phyloP scores from a whole-genome alignment of 192 early-diverging fungal species.

The Pilaira anomala region DNA sequence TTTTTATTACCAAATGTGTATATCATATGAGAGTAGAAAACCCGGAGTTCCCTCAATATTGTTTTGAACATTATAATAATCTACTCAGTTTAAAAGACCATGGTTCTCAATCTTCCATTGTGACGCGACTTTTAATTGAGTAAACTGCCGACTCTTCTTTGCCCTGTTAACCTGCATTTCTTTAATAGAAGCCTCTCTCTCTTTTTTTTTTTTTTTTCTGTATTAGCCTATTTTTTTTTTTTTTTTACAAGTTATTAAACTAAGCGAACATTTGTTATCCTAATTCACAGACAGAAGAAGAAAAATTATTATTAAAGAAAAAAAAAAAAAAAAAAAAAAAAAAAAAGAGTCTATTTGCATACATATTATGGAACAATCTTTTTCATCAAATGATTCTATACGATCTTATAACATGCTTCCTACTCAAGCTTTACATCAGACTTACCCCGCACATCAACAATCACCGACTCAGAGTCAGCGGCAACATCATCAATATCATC shows the following conservation, averaged over 20 bases:
- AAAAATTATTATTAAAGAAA: not conserved
- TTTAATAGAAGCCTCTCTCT: no score
- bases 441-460: constrained; percentile 7
- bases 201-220: no score
- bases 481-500: constrained; percentile 2
- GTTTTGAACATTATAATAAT: no score
- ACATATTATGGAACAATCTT: constrained; percentile 5
- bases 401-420: constrained; percentile 4
- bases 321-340: not conserved
- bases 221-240: no score
- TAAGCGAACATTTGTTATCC: no score
- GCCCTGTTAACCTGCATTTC: no score
- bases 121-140: constrained; percentile 16
- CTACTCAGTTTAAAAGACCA: constrained; percentile 4
- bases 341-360: not conserved
- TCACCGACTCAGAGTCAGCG: constrained; percentile 16
- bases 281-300: not conserved
- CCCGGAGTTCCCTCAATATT: no score
- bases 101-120: constrained; percentile 15
- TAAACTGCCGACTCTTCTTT: not conserved
- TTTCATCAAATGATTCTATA: not conserved
- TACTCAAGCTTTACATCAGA: constrained; percentile 6
- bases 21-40: no score
- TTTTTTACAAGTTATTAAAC: no score
- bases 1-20: not conserved